Percentiles rank a stretch among this genome's conserved stretches.
phyloP scores from a whole-genome alignment of 768 basidiomycete species.

The Tricholoma sp. region DNA sequence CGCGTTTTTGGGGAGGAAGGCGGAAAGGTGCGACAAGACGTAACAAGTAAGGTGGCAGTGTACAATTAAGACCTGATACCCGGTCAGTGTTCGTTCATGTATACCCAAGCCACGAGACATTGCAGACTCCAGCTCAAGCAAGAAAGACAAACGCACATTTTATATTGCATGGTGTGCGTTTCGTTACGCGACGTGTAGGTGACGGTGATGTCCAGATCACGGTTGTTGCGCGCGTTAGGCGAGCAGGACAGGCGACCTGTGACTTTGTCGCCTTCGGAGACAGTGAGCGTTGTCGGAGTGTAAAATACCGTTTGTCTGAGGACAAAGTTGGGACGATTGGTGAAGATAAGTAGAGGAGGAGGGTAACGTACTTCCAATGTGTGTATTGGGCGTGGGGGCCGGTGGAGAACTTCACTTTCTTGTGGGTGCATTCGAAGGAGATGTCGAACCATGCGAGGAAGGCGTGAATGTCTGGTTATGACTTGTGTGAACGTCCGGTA shows the following conservation, averaged over 20 bases:
- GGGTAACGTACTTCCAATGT: conserved; percentile 81
- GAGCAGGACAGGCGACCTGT: conserved; percentile 69
- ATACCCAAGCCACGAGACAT: conserved; percentile 11
- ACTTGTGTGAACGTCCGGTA: conserved; percentile 2
- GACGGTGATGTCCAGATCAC: conserved; percentile 90
- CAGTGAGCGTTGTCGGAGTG: conserved; percentile 71
- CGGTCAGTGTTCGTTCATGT: conserved; percentile 51
- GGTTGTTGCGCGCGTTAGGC: conserved; percentile 89
- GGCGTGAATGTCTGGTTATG: conserved; percentile 77
- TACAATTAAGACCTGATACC: conserved; percentile 68
- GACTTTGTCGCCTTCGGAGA: conserved; percentile 69
- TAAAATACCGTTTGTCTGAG: conserved; percentile 96
- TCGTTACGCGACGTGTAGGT: conserved; percentile 52
- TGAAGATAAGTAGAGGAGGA: neutral
- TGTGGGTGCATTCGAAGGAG: conserved; percentile 92
- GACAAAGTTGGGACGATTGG: neutral
- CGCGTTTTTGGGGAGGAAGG: neutral
- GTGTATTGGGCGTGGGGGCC: conserved; percentile 97
- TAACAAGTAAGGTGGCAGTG: conserved; percentile 8
- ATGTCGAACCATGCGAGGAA: conserved; percentile 99
- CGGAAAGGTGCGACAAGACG: neutral
- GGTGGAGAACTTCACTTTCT: conserved; percentile 92
- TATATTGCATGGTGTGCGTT: conserved; percentile 53
- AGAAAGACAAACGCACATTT: conserved; percentile 68
- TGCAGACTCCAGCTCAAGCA: conserved; percentile 8